Percentiles rank a stretch among this genome's conserved stretches.
These are phyloP conservation scores for Asclepias syriaca DNA, from an alignment of 257 asterid genomes.

Conservation along the genomic window DNA sequence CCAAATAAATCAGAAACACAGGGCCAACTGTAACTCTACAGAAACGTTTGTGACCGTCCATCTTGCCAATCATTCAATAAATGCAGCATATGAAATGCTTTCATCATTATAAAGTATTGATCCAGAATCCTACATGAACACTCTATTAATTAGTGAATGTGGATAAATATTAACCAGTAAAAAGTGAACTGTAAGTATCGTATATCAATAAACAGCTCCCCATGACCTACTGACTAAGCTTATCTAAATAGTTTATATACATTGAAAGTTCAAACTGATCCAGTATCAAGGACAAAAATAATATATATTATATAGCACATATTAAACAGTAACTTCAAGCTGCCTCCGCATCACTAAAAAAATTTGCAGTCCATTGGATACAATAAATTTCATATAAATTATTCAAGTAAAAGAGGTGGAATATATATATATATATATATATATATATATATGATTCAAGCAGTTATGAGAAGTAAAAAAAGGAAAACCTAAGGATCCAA, in stretches of 20 bases:
- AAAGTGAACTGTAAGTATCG: neutral
- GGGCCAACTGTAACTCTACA: neutral
- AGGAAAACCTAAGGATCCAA: slow-evolving; percentile 77
- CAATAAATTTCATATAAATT: neutral
- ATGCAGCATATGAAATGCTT: neutral
- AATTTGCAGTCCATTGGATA: neutral
- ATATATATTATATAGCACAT: neutral
- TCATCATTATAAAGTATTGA: neutral
- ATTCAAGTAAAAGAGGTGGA: neutral
- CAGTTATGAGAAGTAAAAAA: neutral
- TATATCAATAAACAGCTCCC: neutral
- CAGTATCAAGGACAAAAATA: neutral
- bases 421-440: neutral
- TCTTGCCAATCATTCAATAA: neutral
- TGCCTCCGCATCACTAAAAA: neutral
- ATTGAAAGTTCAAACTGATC: neutral
- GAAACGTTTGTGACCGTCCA: neutral
- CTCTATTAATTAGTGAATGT: neutral
- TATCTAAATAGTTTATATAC: neutral
- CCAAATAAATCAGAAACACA: neutral
- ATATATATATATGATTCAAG: neutral
- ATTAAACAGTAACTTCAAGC: neutral
- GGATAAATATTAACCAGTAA: neutral
- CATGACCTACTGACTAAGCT: neutral
- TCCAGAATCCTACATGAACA: neutral